These are phyloP conservation scores for Tetrapisispora namnaoensis DNA, from an alignment of 805 yeast genomes.

Conservation along the genomic window DNA sequence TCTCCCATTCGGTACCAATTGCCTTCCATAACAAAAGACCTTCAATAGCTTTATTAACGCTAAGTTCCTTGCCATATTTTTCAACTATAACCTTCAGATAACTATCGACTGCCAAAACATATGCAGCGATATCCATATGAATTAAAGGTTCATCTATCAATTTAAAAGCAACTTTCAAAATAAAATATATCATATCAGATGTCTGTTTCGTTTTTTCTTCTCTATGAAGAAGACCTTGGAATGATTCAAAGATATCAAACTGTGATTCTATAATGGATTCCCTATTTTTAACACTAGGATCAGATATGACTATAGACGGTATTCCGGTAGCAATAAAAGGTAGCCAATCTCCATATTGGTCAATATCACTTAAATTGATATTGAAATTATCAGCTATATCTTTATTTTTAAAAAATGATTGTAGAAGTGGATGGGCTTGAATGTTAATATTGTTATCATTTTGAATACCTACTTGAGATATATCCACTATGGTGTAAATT, in stretches of 20 bases:
- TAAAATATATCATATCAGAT: constrained; percentile 42
- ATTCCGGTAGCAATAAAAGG: constrained; percentile 57
- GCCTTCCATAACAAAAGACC: constrained; percentile 33
- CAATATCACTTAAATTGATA: constrained; percentile 14
- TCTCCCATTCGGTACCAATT: constrained; percentile 37
- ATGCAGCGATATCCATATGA: constrained; percentile 48
- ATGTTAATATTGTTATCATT: constrained; percentile 42
- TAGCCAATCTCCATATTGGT: constrained; percentile 47
- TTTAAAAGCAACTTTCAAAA: constrained; percentile 41
- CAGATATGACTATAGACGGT: constrained; percentile 16
- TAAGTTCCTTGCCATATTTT: constrained; percentile 15
- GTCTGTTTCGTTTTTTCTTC: constrained; percentile 44
- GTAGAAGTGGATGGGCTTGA: constrained; percentile 53
- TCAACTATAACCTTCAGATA: constrained; percentile 38
- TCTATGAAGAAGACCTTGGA: constrained; percentile 32
- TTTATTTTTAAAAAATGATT: constrained; percentile 33
- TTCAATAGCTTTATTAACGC: constrained; percentile 23
- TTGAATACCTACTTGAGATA: constrained; percentile 33
- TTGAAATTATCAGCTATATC: constrained; percentile 9
- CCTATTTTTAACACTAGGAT: constrained; percentile 9
- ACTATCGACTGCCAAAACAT: constrained; percentile 35
- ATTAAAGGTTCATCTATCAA: constrained; percentile 66
- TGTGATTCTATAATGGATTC: constrained; percentile 57
- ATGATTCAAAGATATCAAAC: constrained; percentile 51
- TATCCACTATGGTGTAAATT: constrained; percentile 62